Evolutionary conservation across 176 grass and related monocot genomes (phyloP), one percentile per base, ranked within the genome.

Genomic region (Panicum miliaceum): DNA sequence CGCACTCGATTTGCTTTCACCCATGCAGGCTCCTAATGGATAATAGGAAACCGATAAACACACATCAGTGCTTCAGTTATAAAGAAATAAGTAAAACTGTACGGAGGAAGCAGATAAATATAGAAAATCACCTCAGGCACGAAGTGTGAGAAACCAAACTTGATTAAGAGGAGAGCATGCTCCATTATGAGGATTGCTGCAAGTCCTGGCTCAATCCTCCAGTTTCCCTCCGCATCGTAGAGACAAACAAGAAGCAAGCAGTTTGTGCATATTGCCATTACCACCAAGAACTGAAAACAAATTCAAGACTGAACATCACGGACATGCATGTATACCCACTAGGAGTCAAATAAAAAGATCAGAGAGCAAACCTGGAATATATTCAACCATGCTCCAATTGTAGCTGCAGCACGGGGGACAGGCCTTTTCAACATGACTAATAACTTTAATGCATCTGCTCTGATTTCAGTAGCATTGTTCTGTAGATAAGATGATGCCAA

Each of bases 261-360:
- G 86, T 96, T 99, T n/a, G 96, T 96, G 85, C 96, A 99, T 63
- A 99, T 99, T 54, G 93, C 91, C 93, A 96, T 96, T 70, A 99
- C 90, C 63, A 96, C 82, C 67, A 99, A 85, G 87, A 99, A 96
- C 96, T 99, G 89, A 73, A 87, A 89, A 73, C 20, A 73, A 80
- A 7, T 0, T 22, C 23, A 5, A 22, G 5, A 79, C 12, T 86
- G 25, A 88, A 56, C 62, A 85, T 83, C 59, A 6, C 48, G 37
- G 13, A 53, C 50, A 46, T 64, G 43, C 38, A 75, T 83, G 60
- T 35, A 23, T 22, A 84, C 42, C 18, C 20, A 48, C 6, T 27
- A 41, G 12, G 19, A 76, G 32, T 86, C 45, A 12, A 81, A 74
- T 70, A 42, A 68, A 77, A 65, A 83, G 40, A 71, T 45, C 70